Percentiles rank a stretch among this genome's conserved stretches.
These are phyloP conservation scores for Persicaria tinctoria DNA, from an alignment of 148 eudicot genomes.

Conservation along the genomic window DNA sequence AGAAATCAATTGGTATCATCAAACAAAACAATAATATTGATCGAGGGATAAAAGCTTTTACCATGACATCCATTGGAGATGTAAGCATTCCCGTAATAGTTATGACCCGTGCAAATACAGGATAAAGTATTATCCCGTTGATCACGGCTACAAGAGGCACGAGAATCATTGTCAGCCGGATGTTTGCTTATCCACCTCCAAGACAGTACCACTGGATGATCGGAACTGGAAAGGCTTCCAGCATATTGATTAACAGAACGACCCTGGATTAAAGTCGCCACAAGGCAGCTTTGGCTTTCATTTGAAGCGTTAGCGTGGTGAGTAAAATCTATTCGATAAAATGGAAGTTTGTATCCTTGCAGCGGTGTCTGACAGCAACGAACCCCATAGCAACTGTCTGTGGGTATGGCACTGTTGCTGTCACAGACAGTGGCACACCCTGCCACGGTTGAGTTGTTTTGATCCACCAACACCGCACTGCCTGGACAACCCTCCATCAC, in stretches of 20 bases:
- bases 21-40: too few relatives aligned
- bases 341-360: background rate
- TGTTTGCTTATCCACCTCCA: background rate
- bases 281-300: background rate
- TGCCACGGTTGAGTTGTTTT: background rate
- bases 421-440: constrained; percentile 19
- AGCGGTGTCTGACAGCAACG: constrained; percentile 29
- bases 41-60: too few relatives aligned
- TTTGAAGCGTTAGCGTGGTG: background rate
- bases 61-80: too few relatives aligned
- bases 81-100: too few relatives aligned
- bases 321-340: background rate
- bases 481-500: constrained; percentile 18
- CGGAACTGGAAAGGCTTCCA: background rate
- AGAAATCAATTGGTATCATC: too few relatives aligned
- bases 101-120: too few relatives aligned
- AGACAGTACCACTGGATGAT: background rate
- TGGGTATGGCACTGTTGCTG: background rate
- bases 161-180: background rate
- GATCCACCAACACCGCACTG: constrained; percentile 5
- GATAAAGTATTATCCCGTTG: too few relatives aligned
- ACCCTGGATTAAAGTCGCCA: background rate
- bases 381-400: constrained; percentile 23
- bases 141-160: too few relatives aligned
- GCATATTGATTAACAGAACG: background rate